Percentiles rank a stretch among this genome's conserved stretches.
These are phyloP conservation scores for Bipolaris bicolor DNA, from an alignment of 2,329 filamentous ascomycete genomes.

Conservation along the genomic window DNA sequence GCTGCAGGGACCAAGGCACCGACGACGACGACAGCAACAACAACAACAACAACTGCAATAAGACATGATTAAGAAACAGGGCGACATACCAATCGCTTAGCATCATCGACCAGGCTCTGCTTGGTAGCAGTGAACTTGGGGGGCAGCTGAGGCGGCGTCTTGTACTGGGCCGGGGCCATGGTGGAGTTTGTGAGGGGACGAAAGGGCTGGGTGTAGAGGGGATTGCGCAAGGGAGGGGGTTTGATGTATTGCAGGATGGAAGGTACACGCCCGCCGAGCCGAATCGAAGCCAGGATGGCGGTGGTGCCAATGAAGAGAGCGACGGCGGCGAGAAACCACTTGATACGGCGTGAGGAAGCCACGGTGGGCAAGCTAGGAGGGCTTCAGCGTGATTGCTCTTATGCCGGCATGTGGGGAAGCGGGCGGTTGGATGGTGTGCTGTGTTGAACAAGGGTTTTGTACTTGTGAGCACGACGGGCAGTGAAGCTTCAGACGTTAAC, in stretches of 20 bases:
- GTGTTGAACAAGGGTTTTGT: constrained; percentile 13
- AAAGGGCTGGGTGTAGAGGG: constrained; percentile 29
- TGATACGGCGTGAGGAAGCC: constrained; percentile 23
- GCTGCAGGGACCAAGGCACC: not conserved
- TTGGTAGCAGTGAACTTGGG: constrained; percentile 78
- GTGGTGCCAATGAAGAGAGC: constrained; percentile 62
- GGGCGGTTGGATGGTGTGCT: constrained; percentile 19
- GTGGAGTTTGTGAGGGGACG: constrained; percentile 58
- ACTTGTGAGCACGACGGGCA: constrained; percentile 12
- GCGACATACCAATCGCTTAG: constrained; percentile 61
- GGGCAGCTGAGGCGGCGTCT: constrained; percentile 76
- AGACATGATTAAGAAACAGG: not conserved
- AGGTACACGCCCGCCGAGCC: constrained; percentile 64
- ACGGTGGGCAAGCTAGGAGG: constrained; percentile 9
- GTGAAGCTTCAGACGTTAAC: not conserved
- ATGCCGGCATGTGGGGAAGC: constrained; percentile 20
- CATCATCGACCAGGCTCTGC: constrained; percentile 69
- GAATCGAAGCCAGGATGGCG: constrained; percentile 71
- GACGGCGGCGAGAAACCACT: constrained; percentile 59
- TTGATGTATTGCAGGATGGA: constrained; percentile 64
- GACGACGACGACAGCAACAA: not conserved
- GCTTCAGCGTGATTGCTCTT: constrained; percentile 2
- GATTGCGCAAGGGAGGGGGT: constrained; percentile 43
- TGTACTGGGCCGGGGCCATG: constrained; percentile 72
- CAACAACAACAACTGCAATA: no score